phyloP scores from a whole-genome alignment of 495 filamentous ascomycete species.

The Aspergillus funiculosus region DNA sequence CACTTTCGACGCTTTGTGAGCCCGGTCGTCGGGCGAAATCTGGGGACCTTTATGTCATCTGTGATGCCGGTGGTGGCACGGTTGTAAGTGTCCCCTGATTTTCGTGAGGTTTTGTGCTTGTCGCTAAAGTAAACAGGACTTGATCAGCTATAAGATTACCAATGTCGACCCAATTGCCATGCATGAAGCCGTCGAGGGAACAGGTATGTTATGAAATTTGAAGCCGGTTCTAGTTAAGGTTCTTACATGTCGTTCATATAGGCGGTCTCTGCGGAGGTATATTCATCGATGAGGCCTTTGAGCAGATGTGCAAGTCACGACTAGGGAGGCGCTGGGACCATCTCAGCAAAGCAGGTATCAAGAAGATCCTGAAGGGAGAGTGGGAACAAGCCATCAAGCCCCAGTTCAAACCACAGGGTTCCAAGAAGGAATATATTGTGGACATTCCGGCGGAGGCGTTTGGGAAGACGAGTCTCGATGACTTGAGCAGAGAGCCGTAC shows the following conservation, averaged over 20 bases:
- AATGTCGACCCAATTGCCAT: conserved; percentile 6
- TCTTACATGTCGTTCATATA: neutral
- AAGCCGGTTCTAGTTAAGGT: no score
- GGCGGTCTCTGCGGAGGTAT: conserved; percentile 8
- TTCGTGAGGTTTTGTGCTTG: neutral
- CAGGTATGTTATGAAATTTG: no score
- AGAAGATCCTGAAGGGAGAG: conserved; percentile 11
- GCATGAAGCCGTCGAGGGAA: conserved; percentile 10
- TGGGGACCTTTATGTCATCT: conserved; percentile 9
- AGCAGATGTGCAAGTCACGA: conserved; percentile 6
- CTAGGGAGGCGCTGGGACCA: conserved; percentile 10
- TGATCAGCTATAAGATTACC: conserved; percentile 8
- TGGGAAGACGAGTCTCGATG: conserved; percentile 6
- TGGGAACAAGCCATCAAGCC: conserved; percentile 10
- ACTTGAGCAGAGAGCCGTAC: conserved; percentile 7
- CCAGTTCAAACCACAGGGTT: conserved; percentile 4
- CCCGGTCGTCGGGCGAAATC: conserved; percentile 3
- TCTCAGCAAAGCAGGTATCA: conserved; percentile 11
- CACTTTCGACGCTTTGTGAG: conserved; percentile 9
- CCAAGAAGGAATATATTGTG: conserved; percentile 8
- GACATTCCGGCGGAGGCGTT: conserved; percentile 9
- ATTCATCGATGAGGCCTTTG: conserved; percentile 10
- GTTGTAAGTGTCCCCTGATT: neutral
- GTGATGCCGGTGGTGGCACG: conserved; percentile 10
- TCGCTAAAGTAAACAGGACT: conserved; percentile 4